phyloP scores from a whole-genome alignment of 257 asterid species.

The Scutellaria baicalensis region DNA sequence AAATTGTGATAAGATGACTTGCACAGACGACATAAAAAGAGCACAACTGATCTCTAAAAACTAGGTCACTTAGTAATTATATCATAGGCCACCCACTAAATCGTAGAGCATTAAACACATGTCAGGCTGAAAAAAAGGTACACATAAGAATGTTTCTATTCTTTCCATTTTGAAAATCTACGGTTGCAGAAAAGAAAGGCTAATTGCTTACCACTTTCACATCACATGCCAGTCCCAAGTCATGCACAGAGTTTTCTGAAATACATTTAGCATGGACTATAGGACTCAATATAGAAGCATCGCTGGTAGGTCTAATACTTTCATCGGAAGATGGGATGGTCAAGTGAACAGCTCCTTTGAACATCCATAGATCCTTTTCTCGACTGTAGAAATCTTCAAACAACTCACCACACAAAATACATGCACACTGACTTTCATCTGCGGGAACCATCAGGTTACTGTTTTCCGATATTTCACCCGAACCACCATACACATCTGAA shows the following conservation, averaged over 20 bases:
- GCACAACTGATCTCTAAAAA: not conserved
- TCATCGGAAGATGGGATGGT: constrained; percentile 23
- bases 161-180: not conserved
- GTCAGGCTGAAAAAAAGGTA: not conserved
- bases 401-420: constrained; percentile 77
- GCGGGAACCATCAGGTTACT: constrained; percentile 65
- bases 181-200: not conserved
- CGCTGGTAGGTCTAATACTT: constrained; percentile 14
- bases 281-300: constrained; percentile 28
- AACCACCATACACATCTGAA: constrained; percentile 26
- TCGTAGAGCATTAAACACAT: not conserved
- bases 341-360: constrained; percentile 67
- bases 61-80: not conserved
- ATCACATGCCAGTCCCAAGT: constrained; percentile 34
- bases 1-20: not conserved
- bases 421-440: constrained; percentile 76
- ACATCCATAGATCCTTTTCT: constrained; percentile 72
- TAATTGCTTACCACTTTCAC: constrained; percentile 42
- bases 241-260: constrained; percentile 33
- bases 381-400: constrained; percentile 64
- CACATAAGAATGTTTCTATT: not conserved
- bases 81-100: not conserved
- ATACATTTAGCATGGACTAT: constrained; percentile 71
- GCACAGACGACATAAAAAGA: not conserved
- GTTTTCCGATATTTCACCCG: constrained; percentile 27